phyloP scores from a whole-genome alignment of 2,329 filamentous ascomycete genomes.

The Aspergillus alliaceus region DNA sequence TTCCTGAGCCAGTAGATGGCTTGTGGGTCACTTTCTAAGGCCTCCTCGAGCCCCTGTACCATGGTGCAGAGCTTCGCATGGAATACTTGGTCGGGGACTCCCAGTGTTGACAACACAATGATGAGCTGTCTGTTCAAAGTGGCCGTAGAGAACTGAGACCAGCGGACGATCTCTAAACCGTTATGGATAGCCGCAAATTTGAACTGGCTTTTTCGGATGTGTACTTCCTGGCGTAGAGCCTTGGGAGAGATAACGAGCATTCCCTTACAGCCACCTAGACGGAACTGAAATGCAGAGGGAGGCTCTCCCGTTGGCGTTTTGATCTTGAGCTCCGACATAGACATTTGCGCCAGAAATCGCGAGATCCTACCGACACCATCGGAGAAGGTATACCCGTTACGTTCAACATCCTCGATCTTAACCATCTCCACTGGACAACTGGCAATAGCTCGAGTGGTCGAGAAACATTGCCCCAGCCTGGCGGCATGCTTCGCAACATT shows the following conservation, averaged over 20 bases:
- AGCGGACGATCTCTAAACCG: constrained; percentile 80
- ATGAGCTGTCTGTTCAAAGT: constrained; percentile 91
- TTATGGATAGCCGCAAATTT: constrained; percentile 76
- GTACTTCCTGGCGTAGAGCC: constrained; percentile 66
- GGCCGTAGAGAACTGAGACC: constrained; percentile 72
- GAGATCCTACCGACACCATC: constrained; percentile 97
- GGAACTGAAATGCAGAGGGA: constrained; percentile 88
- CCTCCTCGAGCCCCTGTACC: constrained; percentile 65
- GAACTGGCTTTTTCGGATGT: constrained; percentile 79
- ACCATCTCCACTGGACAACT: constrained; percentile 60
- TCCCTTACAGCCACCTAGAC: constrained; percentile 89
- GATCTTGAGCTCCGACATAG: constrained; percentile 68
- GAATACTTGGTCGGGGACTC: constrained; percentile 69
- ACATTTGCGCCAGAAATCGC: constrained; percentile 68
- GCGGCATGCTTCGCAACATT: constrained; percentile 88
- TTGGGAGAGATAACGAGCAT: constrained; percentile 75
- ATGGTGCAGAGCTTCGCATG: constrained; percentile 66
- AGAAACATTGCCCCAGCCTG: constrained; percentile 91
- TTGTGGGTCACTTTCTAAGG: constrained; percentile 64
- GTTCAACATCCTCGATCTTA: constrained; percentile 68
- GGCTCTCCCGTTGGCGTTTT: constrained; percentile 52
- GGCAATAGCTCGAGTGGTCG: constrained; percentile 76
- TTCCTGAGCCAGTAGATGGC: constrained; percentile 69
- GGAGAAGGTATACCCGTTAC: constrained; percentile 72
- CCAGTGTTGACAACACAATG: constrained; percentile 74